A percentile compares a stretch with the other conserved stretches of the same genome.
Evolutionary conservation across 2,329 filamentous ascomycete species (phyloP).

Genomic region (Leptographium flavum): DNA sequence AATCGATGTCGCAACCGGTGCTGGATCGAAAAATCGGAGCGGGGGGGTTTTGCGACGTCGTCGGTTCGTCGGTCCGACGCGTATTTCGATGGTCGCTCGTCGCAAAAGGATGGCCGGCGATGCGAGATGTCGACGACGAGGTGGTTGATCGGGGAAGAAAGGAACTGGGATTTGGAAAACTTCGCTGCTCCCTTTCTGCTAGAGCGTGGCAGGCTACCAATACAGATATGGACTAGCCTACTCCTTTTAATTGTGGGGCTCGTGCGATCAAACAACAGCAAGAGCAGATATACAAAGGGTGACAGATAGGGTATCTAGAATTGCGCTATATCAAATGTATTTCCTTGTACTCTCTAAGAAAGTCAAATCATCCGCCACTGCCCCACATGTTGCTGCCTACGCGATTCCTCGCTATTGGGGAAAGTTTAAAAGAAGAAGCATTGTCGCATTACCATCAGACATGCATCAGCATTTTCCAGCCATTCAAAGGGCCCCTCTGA

Average conservation of each 20-base stretch:
- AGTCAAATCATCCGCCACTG: too few relatives aligned
- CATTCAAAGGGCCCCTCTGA: too few relatives aligned
- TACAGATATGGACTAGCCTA: slow-evolving; percentile 14
- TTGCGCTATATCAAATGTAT: not conserved
- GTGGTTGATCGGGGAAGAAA: slow-evolving; percentile 2
- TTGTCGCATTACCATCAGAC: too few relatives aligned
- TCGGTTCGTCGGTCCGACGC: slow-evolving; percentile 32
- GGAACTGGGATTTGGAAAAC: slow-evolving; percentile 25
- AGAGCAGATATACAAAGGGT: not conserved
- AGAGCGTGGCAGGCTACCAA: slow-evolving; percentile 18
- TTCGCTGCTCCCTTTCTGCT: slow-evolving; percentile 18
- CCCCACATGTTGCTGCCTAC: not conserved
- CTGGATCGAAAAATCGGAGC: slow-evolving; percentile 1
- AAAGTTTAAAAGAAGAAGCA: not conserved
- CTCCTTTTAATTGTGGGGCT: slow-evolving; percentile 11
- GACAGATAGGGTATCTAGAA: not conserved
- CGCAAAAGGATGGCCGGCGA: slow-evolving; percentile 1
- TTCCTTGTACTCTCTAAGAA: not conserved
- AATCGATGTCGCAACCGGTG: not conserved
- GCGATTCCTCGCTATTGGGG: not conserved
- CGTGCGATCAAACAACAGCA: not conserved
- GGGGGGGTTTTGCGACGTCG: not conserved
- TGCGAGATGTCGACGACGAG: slow-evolving; percentile 22
- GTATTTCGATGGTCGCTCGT: slow-evolving; percentile 32
- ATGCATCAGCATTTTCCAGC: too few relatives aligned